Percentiles rank a stretch among this genome's conserved stretches.
phyloP scores from a whole-genome alignment of 495 filamentous ascomycete species.

The Parathielavia hyrcaniae region DNA sequence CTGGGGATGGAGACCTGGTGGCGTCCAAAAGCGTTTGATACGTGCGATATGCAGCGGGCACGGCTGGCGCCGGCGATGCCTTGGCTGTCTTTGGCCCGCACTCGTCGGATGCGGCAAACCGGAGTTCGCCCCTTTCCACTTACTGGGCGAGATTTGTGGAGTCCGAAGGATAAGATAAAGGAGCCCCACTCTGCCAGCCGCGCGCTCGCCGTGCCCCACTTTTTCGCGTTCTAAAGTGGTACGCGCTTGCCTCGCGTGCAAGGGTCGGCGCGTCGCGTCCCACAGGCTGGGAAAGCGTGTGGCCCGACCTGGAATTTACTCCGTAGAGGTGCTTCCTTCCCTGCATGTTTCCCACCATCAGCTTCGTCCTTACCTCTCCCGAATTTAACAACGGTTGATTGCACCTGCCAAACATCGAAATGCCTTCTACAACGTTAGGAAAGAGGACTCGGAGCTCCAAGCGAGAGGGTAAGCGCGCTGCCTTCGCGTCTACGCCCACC shows the following conservation, averaged over 20 bases:
- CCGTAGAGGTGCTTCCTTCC: constrained; percentile 14
- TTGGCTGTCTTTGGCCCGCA: background rate
- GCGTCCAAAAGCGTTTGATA: constrained; percentile 4
- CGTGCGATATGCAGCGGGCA: background rate
- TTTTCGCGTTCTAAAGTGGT: too few relatives aligned
- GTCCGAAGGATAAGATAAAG: constrained; percentile 1
- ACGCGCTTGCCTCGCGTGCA: constrained; percentile 21
- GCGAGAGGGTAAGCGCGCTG: constrained; percentile 50
- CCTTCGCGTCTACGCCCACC: constrained; percentile 12
- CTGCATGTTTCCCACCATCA: background rate
- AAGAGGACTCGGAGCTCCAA: constrained; percentile 61
- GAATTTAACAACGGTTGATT: constrained; percentile 17
- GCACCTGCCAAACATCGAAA: constrained; percentile 29
- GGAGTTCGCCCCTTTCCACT: constrained; percentile 44
- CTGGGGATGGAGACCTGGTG: background rate
- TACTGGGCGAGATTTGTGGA: constrained; percentile 11
- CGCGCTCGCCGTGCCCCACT: too few relatives aligned
- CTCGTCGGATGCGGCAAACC: constrained; percentile 8
- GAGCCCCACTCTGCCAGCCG: too few relatives aligned
- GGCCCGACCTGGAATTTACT: constrained; percentile 18
- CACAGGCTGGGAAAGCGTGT: constrained; percentile 12
- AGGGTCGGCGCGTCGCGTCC: constrained; percentile 27
- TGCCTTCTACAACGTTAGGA: constrained; percentile 61
- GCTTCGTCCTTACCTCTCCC: constrained; percentile 26
- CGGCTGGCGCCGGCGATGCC: constrained; percentile 12